Conservation (phyloP, 116 monocot genomes). For the Iris pallida region DNA sequence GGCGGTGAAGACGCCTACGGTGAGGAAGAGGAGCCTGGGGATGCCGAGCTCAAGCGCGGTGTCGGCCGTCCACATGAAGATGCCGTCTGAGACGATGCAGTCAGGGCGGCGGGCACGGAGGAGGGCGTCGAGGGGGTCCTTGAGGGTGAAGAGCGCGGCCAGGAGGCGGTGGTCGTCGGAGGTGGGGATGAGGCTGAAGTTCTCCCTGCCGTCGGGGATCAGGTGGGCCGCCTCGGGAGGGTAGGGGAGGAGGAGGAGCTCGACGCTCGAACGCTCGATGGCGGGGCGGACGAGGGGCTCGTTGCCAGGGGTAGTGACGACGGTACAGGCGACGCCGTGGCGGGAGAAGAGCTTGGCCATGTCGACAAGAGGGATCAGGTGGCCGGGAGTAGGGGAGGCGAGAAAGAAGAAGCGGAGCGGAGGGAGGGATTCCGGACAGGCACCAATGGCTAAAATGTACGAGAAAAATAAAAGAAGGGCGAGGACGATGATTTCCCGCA, state of each 20-base stretch:
- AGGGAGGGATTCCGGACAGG: not conserved
- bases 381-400: constrained; percentile 48
- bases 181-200: constrained; percentile 10
- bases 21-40: constrained; percentile 2
- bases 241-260: constrained; percentile 24
- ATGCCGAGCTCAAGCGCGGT: constrained; percentile 8
- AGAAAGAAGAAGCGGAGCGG: constrained; percentile 30
- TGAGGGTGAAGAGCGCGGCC: constrained; percentile 11
- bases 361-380: constrained; percentile 54
- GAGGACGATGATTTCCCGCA: no score
- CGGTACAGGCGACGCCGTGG: constrained; percentile 20
- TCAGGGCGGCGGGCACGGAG: constrained; percentile 16
- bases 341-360: constrained; percentile 42
- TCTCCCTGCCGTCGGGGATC: constrained; percentile 23
- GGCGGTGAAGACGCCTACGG: no score
- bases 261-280: constrained; percentile 6
- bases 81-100: constrained; percentile 22
- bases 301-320: constrained; percentile 34
- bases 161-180: not conserved
- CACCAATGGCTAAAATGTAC: no score
- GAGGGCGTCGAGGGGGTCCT: constrained; percentile 14
- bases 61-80: constrained; percentile 24
- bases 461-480: no score
- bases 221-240: constrained; percentile 10
- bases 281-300: constrained; percentile 14